Conservation (phyloP, 169 alveolate genomes). For the Sarcocystis neurona region DNA sequence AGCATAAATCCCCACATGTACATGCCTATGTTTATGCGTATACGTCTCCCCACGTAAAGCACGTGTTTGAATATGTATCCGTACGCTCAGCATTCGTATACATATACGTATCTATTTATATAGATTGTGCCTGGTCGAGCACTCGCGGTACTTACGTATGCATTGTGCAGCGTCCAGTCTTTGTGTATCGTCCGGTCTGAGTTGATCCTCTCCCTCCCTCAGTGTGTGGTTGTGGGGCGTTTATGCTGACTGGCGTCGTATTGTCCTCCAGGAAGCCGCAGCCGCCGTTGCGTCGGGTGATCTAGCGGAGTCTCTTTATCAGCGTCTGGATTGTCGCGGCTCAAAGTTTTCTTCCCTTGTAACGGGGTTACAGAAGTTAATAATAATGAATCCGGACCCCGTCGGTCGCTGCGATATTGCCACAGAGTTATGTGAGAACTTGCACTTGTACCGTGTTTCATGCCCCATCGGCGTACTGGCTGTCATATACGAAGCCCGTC, state of each 20-base stretch:
- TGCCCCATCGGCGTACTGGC: constrained; percentile 74
- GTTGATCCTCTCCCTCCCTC: neutral
- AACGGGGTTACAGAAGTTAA: neutral
- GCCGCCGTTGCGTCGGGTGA: constrained; percentile 22
- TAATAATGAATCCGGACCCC: neutral
- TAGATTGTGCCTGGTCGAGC: too few species aligned
- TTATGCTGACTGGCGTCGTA: too few species aligned
- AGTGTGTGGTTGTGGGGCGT: neutral
- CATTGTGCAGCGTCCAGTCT: too few species aligned
- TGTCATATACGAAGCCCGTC: constrained; percentile 76
- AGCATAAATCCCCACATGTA: too few species aligned
- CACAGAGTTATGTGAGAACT: neutral
- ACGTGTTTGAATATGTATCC: too few species aligned
- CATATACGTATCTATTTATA: too few species aligned
- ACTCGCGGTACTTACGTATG: too few species aligned
- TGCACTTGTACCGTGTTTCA: constrained; percentile 68
- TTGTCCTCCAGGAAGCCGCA: neutral
- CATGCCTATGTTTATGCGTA: too few species aligned
- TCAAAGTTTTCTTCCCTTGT: neutral
- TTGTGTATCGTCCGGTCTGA: too few species aligned
- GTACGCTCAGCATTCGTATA: too few species aligned
- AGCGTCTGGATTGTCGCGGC: constrained; percentile 8
- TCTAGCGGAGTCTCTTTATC: neutral
- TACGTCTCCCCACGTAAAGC: too few species aligned
- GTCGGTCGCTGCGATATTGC: constrained; percentile 11